Percentiles rank a stretch among this genome's conserved stretches.
Conservation (phyloP, 2,329 filamentous ascomycete species). For the Fusarium neocosmosporiellum region DNA sequence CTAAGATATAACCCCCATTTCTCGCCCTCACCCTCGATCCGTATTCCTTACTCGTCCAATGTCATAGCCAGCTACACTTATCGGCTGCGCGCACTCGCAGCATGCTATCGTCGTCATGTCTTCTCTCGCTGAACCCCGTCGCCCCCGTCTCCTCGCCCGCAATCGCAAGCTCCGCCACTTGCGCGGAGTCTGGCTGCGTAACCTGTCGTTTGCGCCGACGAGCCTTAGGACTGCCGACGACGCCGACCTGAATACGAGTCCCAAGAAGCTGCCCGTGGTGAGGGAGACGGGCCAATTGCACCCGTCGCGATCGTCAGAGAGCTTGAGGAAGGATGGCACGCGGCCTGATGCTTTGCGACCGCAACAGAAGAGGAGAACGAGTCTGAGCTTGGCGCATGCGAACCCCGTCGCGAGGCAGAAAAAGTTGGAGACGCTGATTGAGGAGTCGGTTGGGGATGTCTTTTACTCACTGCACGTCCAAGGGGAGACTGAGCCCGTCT, state of each 20-base stretch:
- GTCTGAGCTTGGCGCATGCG: slow-evolving; percentile 60
- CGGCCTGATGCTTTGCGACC: slow-evolving; percentile 53
- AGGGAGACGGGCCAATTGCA: slow-evolving; percentile 62
- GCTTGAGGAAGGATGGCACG: slow-evolving; percentile 52
- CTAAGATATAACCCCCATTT: neutral
- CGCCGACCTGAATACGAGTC: slow-evolving; percentile 75
- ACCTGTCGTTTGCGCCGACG: slow-evolving; percentile 76
- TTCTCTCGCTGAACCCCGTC: slow-evolving; percentile 51
- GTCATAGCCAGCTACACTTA: slow-evolving; percentile 20
- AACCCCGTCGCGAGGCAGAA: slow-evolving; percentile 71
- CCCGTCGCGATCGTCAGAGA: slow-evolving; percentile 66
- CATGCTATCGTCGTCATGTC: slow-evolving; percentile 47
- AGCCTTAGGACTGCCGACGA: slow-evolving; percentile 80
- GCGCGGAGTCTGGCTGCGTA: slow-evolving; percentile 86
- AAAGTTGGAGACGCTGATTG: slow-evolving; percentile 78
- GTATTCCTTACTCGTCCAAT: slow-evolving; percentile 20
- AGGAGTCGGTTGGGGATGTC: slow-evolving; percentile 80
- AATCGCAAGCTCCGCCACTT: slow-evolving; percentile 92
- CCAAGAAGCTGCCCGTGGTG: slow-evolving; percentile 71
- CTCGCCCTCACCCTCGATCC: slow-evolving; percentile 2
- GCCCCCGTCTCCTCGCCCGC: slow-evolving; percentile 70
- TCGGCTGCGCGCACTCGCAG: slow-evolving; percentile 33
- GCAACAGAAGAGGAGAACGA: slow-evolving; percentile 56
- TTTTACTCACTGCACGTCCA: slow-evolving; percentile 88
- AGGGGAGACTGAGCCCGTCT: slow-evolving; percentile 77